A percentile compares a stretch with the other conserved stretches of the same genome.
Conservation (phyloP, 1,284 basidiomycete genomes). For the Exobasidium rhododendri region DNA sequence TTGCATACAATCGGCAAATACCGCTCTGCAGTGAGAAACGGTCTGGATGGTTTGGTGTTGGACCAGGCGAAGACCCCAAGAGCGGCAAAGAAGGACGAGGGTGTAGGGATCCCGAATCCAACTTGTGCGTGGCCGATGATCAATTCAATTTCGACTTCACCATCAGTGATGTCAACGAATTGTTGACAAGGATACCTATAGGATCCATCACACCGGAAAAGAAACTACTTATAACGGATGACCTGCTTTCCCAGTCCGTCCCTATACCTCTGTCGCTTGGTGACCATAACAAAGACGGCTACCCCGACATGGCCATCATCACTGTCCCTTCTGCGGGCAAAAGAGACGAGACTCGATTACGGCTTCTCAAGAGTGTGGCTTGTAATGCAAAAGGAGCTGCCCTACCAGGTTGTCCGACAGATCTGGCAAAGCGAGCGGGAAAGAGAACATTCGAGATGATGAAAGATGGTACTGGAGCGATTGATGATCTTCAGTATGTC, state of each 20-base stretch:
- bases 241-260: constrained; percentile 59
- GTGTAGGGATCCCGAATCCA: constrained; percentile 25
- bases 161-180: constrained; percentile 57
- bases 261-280: constrained; percentile 79
- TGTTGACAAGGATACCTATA: constrained; percentile 68
- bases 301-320: constrained; percentile 75
- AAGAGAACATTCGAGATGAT: constrained; percentile 24
- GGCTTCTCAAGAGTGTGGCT: constrained; percentile 69
- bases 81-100: not conserved
- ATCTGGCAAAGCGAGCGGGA: constrained; percentile 18
- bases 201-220: constrained; percentile 59
- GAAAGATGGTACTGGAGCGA: constrained; percentile 61
- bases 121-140: constrained; percentile 77
- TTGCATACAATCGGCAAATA: constrained; percentile 89
- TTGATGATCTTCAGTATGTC: constrained; percentile 73
- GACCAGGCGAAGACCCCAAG: constrained; percentile 14
- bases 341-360: constrained; percentile 61
- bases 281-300: constrained; percentile 81
- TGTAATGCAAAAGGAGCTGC: constrained; percentile 58
- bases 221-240: constrained; percentile 68
- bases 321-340: constrained; percentile 59
- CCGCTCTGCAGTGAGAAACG: constrained; percentile 64
- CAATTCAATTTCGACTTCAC: constrained; percentile 74
- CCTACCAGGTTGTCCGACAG: constrained; percentile 21
- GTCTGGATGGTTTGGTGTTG: constrained; percentile 35